These are phyloP conservation scores for Alternaria brassicae DNA, from an alignment of 2,329 filamentous ascomycete species.

Conservation along the genomic window DNA sequence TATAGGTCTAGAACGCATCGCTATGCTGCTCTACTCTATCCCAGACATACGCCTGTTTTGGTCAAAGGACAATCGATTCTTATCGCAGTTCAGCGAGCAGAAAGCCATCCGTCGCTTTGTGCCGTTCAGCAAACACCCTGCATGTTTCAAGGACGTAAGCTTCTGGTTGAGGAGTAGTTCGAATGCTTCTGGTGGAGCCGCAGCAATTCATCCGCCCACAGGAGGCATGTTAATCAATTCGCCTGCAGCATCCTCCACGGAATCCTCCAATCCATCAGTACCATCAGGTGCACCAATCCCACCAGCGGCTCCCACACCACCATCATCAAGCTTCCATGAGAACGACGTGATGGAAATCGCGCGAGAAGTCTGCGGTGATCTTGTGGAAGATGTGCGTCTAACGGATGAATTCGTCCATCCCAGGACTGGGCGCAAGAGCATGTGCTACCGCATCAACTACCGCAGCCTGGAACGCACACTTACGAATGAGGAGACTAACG, in stretches of 20 bases:
- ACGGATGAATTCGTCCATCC: constrained; percentile 90
- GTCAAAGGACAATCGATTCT: constrained; percentile 83
- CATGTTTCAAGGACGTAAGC: constrained; percentile 88
- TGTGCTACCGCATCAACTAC: constrained; percentile 95
- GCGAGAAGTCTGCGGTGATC: constrained; percentile 78
- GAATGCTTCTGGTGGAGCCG: constrained; percentile 35
- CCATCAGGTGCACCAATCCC: constrained; percentile 16
- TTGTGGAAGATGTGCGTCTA: constrained; percentile 84
- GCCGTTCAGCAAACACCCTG: constrained; percentile 90
- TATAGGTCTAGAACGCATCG: constrained; percentile 89
- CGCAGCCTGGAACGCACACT: constrained; percentile 89
- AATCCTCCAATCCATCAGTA: constrained; percentile 1
- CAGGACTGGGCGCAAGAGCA: constrained; percentile 79
- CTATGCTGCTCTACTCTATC: constrained; percentile 96
- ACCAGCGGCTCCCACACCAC: constrained; percentile 49
- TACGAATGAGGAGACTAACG: constrained; percentile 81
- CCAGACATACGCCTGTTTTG: constrained; percentile 97
- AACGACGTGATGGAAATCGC: constrained; percentile 98
- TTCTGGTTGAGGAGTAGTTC: constrained; percentile 74
- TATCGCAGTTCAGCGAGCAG: constrained; percentile 73
- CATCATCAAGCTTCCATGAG: constrained; percentile 71
- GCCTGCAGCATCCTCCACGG: constrained; percentile 17
- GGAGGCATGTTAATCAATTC: constrained; percentile 9
- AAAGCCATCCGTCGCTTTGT: constrained; percentile 69
- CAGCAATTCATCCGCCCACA: constrained; percentile 24